Percentiles rank a stretch among this genome's conserved stretches.
Evolutionary conservation across 2,329 filamentous ascomycete genomes (phyloP).

Genomic region (Periconia digitata): DNA sequence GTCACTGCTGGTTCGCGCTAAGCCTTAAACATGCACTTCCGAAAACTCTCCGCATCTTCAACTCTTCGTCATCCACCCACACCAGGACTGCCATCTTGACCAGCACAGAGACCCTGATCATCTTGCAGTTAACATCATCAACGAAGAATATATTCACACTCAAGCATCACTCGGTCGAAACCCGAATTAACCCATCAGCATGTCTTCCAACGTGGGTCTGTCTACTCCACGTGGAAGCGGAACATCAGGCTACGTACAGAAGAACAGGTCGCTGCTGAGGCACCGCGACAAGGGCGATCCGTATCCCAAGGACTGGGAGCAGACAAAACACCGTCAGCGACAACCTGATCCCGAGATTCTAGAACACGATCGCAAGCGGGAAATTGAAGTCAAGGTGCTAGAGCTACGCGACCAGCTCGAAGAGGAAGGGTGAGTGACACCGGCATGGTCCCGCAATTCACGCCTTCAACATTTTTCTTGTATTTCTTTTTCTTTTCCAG

Average conservation of each 20-base stretch:
- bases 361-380: conserved; percentile 88
- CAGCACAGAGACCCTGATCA: background rate
- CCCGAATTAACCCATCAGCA: conserved; percentile 42
- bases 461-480: background rate
- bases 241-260: conserved; percentile 96
- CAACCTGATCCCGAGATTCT: conserved; percentile 91
- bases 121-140: too few relatives aligned
- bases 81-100: background rate
- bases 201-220: conserved; percentile 98
- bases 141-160: too few relatives aligned
- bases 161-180: background rate
- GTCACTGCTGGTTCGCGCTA: too few relatives aligned
- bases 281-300: conserved; percentile 80
- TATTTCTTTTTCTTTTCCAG: conserved; percentile 5
- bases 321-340: conserved; percentile 72
- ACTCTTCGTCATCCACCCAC: background rate
- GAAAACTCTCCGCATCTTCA: background rate
- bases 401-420: conserved; percentile 89
- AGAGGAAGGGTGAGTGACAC: conserved; percentile 70
- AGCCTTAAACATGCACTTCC: background rate
- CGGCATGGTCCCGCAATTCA: too few relatives aligned
- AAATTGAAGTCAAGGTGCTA: conserved; percentile 91
- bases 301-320: conserved; percentile 71
- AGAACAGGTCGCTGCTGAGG: conserved; percentile 85
- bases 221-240: conserved; percentile 91